Percentiles rank a stretch among this genome's conserved stretches.
phyloP scores from a whole-genome alignment of 345 rosid genomes.

The Acer yangbiense region DNA sequence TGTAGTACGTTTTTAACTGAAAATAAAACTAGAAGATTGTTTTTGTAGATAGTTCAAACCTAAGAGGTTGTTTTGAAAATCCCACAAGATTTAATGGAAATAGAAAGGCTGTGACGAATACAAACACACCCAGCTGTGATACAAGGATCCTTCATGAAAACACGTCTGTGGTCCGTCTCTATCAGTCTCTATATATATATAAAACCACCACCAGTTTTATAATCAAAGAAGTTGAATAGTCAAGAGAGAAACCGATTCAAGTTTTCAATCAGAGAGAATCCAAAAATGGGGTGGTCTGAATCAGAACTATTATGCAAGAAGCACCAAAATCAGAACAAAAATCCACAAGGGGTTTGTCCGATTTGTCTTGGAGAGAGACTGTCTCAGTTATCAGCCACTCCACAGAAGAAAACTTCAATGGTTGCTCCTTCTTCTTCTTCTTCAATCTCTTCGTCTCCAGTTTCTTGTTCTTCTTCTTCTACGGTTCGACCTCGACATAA shows the following conservation, averaged over 20 bases:
- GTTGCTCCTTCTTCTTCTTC: conserved; percentile 1
- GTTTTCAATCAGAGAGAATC: not conserved
- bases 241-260: not conserved
- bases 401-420: not conserved
- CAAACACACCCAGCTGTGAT: not conserved
- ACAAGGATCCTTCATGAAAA: no score
- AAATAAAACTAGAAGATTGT: no score
- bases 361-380: conserved; percentile 44
- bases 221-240: not conserved
- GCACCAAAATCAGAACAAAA: conserved; percentile 31
- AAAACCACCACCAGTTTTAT: not conserved
- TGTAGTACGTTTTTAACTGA: no score
- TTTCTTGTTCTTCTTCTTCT: not conserved
- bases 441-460: conserved; percentile 5
- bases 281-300: conserved; percentile 29
- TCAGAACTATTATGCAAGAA: conserved; percentile 29
- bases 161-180: no score
- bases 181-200: not conserved
- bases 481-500: conserved; percentile 38
- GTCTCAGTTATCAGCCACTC: conserved; percentile 17
- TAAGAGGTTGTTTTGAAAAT: no score
- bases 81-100: not conserved
- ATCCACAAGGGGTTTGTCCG: conserved; percentile 46
- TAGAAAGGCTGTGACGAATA: not conserved
- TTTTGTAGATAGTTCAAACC: no score